Evolutionary conservation across 2,329 filamentous ascomycete species (phyloP).

Genomic region (Exophiala xenobiotica): DNA sequence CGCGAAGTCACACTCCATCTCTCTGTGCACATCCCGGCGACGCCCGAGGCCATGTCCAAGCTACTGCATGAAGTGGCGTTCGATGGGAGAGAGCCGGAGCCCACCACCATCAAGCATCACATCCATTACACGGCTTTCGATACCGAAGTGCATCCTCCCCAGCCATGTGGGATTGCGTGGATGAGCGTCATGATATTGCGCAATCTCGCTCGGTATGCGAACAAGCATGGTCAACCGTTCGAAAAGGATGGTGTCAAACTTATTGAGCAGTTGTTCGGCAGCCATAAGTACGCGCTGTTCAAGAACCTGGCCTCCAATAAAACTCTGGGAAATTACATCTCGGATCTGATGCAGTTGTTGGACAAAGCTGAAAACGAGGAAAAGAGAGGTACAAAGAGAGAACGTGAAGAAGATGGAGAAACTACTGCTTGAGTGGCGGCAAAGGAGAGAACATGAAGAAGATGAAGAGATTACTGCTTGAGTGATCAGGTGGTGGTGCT

Average conservation of each 20-base stretch:
- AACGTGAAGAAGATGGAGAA: conserved; percentile 16
- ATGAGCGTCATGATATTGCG: conserved; percentile 48
- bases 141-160: conserved; percentile 43
- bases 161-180: conserved; percentile 48
- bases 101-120: conserved; percentile 33
- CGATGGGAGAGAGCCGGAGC: conserved; percentile 17
- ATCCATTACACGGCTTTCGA: conserved; percentile 40
- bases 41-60: conserved; percentile 22
- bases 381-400: conserved; percentile 16
- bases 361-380: conserved; percentile 34
- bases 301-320: conserved; percentile 32
- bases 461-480: conserved; percentile 6
- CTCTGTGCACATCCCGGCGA: conserved; percentile 27
- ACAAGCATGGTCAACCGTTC: conserved; percentile 26
- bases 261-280: conserved; percentile 23
- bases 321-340: conserved; percentile 42
- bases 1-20: conserved; percentile 24
- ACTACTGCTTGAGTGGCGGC: neutral
- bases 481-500: neutral
- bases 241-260: conserved; percentile 24
- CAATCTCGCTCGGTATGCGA: conserved; percentile 46
- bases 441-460: conserved; percentile 17
- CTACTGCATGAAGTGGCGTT: conserved; percentile 24
- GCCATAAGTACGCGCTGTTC: conserved; percentile 24
- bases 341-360: conserved; percentile 44